Evolutionary conservation across 1,139 yeast genomes (phyloP), one percentile per base, ranked within the genome.

Genomic region (Yamadazyma diddensiae): DNA sequence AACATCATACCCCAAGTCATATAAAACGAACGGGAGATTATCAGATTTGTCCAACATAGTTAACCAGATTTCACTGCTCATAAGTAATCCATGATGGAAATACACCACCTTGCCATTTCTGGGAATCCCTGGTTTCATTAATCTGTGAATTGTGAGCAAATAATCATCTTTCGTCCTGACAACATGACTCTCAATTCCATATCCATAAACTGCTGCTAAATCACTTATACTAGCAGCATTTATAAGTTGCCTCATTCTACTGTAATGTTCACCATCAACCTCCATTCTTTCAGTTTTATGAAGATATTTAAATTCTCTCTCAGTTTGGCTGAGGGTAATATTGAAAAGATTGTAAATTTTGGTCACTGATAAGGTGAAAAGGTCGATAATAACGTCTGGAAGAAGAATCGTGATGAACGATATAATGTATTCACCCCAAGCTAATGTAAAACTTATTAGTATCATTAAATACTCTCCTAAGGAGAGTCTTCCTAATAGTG

Each of bases 21-120:
- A 85, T 28, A 90, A 65, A 2, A 77, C 64, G 50, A 84, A 82
- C 0, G 97, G 96, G 34, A 90, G 57, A 48, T 85, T 84, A 32
- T 71, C 67, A 24, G 74, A 52, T 27, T 77, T 73, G 11, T 79
- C 75, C 21, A 79, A 54, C 73, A 78, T 79, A 19, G 92, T 76
- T 28, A 84, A 77, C 97, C 95, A 86, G 6, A 90, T 75, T 49
- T 90, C 97, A 31, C 94, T 79, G 52, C 82, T 79, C 97, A 90
- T 90, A 43, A 90, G 68, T 35, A 90, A 65, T 0, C 97, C 97
- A 54, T 90, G 97, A 50, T 90, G 97, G 34, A 90, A 65, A 50
- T 86, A 90, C 0, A 84, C 82, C 2, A 82, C 80, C 34, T 67
- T 73, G 0, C 73, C 69, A 32, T 42, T 59, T 13, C 35, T 17